Percentiles rank a stretch among this genome's conserved stretches.
These are phyloP conservation scores for Lodderomyces orthopsilosis DNA, from an alignment of 1,139 yeast species.

Conservation along the genomic window DNA sequence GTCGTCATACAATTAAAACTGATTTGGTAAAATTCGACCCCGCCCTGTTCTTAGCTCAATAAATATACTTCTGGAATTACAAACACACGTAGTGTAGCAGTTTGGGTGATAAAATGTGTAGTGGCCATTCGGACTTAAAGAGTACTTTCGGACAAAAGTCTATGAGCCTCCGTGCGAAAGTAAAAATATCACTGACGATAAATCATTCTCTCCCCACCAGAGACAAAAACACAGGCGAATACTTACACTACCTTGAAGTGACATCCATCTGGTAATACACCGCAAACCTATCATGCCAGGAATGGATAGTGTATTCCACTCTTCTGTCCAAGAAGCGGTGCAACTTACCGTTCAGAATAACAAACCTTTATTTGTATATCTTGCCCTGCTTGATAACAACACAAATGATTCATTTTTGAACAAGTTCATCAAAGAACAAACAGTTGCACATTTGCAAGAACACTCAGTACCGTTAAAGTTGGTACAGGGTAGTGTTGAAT, in stretches of 20 bases:
- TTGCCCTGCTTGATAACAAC: conserved; percentile 23
- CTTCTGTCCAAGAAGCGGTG: conserved; percentile 43
- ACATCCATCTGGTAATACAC: background rate
- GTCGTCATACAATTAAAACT: conserved; percentile 2
- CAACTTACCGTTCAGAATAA: conserved; percentile 28
- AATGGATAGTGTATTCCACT: conserved; percentile 17
- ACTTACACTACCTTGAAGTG: background rate
- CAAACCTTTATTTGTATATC: conserved; percentile 43
- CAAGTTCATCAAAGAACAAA: conserved; percentile 13
- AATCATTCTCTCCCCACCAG: background rate
- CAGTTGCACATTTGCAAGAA: conserved; percentile 13
- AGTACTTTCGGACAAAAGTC: background rate
- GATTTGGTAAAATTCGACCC: conserved; percentile 14
- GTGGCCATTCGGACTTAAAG: background rate
- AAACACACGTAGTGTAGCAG: too few relatives aligned
- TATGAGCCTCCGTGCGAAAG: background rate
- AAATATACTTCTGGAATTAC: too few relatives aligned
- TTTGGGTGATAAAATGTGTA: too few relatives aligned
- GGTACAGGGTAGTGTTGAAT: conserved; percentile 45
- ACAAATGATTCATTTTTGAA: conserved; percentile 22
- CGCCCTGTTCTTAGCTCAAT: background rate
- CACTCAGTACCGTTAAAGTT: conserved; percentile 45
- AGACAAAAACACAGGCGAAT: background rate
- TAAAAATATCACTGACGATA: background rate
- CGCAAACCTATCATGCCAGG: background rate